Evolutionary conservation across 106 monocot genomes (phyloP), one percentile per base, ranked within the genome.

Genomic region (Platanthera guangdongensis): DNA sequence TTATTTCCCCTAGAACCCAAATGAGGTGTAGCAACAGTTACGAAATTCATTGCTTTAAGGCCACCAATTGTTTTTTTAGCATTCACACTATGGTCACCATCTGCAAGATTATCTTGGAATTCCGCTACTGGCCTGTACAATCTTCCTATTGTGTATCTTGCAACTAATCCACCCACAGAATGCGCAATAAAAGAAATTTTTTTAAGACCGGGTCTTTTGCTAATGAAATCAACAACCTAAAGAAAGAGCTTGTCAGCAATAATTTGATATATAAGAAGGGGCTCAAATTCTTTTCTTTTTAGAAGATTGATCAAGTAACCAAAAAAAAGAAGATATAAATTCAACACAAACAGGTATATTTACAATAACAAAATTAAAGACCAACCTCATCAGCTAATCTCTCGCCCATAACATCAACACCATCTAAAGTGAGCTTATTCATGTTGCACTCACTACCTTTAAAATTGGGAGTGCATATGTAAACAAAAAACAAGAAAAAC

Each of bases 11-110:
- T 89, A 54, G 97, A 97, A 77, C 97, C 97, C 74, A 97, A 91
- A 90, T 97, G 97, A 74, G 97, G 97, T 47, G 97, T 89, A 47
- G 97, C 97, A 85, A 94, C 85, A 78, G 97, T 97, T 50, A 97
- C 85, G 82, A 97, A 97, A 88, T 97, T 97, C 76, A 93, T 84
- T 81, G 97, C 87, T 84, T 91, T 89, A 30, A 97, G 80, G 32
- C 93, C 93, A 85, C 64, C 74, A 71, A 97, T 89, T 76, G 89
- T 96, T 78, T 93, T 89, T 45, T 39, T 76, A 73, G 71, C 59
- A 54, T 74, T 78, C 8, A 80, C 69, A 62, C 71, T 52, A 80
- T 54, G 45, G n/a, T 9, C 52, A 80, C 45, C 68, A 32, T 22
- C 57, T 30, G 55, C 15, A 47, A 69, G 53, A 47, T 77, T 71